These are phyloP conservation scores for rapeseed (Brassica napus) DNA, from an alignment of 345 rosid species.

Conservation along the genomic window DNA sequence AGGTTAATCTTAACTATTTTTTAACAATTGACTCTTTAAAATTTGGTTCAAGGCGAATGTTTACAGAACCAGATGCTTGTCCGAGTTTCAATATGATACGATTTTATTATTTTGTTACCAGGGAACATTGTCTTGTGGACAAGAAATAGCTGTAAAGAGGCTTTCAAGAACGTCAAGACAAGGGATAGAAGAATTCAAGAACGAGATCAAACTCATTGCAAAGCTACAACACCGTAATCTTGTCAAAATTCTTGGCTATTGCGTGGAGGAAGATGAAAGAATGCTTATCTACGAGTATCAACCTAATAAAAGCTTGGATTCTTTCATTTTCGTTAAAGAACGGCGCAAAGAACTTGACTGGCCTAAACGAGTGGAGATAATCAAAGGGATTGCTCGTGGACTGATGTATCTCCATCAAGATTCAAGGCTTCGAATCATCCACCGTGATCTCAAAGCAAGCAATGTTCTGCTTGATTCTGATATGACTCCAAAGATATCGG, in stretches of 20 bases:
- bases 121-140: slow-evolving; percentile 40
- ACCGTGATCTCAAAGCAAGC: slow-evolving; percentile 44
- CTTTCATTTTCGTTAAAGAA: slow-evolving; percentile 32
- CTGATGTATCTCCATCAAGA: slow-evolving; percentile 47
- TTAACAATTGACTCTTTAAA: too few relatives aligned
- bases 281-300: slow-evolving; percentile 57
- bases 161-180: slow-evolving; percentile 50
- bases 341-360: slow-evolving; percentile 33
- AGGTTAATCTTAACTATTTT: too few relatives aligned
- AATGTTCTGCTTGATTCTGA: slow-evolving; percentile 40
- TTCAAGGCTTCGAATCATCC: slow-evolving; percentile 41
- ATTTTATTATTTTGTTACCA: slow-evolving; percentile 17
- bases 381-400: slow-evolving; percentile 45
- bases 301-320: slow-evolving; percentile 50
- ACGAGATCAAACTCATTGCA: slow-evolving; percentile 52
- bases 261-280: slow-evolving; percentile 50
- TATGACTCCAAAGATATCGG: slow-evolving; percentile 42
- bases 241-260: slow-evolving; percentile 53
- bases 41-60: too few relatives aligned
- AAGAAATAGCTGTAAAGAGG: slow-evolving; percentile 58
- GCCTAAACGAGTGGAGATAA: slow-evolving; percentile 35
- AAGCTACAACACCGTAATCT: slow-evolving; percentile 60
- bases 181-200: slow-evolving; percentile 57
- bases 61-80: neutral
- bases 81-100: neutral